Evolutionary conservation across 2,329 filamentous ascomycete species (phyloP), one percentile per base, ranked within the genome.

Genomic region (Thermothelomyces thermophilus): DNA sequence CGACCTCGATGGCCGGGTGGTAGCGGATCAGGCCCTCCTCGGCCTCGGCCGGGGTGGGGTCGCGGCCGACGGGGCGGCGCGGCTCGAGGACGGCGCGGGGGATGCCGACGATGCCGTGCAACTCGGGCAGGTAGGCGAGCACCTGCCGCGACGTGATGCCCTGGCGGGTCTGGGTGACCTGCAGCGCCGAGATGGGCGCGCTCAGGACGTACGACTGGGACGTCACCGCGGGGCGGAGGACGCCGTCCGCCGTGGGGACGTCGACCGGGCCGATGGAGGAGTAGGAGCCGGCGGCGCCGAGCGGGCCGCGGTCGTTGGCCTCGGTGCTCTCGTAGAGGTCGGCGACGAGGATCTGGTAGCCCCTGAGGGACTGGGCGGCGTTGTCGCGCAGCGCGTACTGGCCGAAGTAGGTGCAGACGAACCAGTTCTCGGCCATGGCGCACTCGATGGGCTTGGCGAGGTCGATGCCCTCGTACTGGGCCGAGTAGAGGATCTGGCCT

Each of bases 381-480:
- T 75, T 70, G 54, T 83, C 78, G 37, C 73, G 68, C 28, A 83
- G 73, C 3, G 71, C 69, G 63, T 83, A 83, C 59, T 79, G 70
- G 31, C 76, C 79, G 60, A 79, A 85, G 66, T 90, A 87, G 7
- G 88, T 86, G 71, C 95, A 97, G 6, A 84, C 78, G 63, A 94
- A 90, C 90, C 91, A 97, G 69, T 98, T 97, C 73, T 98, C 93
- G 0, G 90, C 86, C 46, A 96, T 75, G 22, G 82, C 79, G 36
- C 90, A 89, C 19, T 86, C 75, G 53, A 95, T 85, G 0, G 84
- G 77, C 63, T 90, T 84, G 41, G 70, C 73, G 1, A 79, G 74
- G 63, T 97, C 90, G 30, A 95, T 82, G 3, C 84, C 85, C 5
- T 76, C 68, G 63, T 95, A 84, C 0, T 74, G 79, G 40, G 80